These are phyloP conservation scores for Lactarius tabidus DNA, from an alignment of 768 basidiomycete genomes.

Conservation along the genomic window DNA sequence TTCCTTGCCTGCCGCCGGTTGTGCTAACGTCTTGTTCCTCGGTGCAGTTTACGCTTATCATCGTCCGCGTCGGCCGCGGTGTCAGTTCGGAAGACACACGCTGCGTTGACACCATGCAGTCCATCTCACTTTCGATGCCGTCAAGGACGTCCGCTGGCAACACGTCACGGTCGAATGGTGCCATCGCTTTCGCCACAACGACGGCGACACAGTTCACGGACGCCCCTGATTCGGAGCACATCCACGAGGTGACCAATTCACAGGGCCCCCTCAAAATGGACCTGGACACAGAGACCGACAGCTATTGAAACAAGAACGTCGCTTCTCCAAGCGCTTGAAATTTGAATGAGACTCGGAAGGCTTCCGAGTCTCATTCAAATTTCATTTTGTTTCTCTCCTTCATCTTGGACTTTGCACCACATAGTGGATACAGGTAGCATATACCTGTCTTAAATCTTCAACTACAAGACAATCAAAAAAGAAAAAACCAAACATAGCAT, in stretches of 20 bases:
- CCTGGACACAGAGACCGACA: constrained; percentile 7
- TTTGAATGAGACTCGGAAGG: no score
- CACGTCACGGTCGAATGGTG: neutral
- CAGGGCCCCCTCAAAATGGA: constrained; percentile 10
- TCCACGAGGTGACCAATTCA: constrained; percentile 1
- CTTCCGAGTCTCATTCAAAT: neutral
- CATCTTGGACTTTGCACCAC: constrained; percentile 1
- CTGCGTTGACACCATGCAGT: constrained; percentile 1
- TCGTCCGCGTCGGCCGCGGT: constrained; percentile 22
- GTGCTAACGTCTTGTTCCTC: constrained; percentile 7
- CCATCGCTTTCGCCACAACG: constrained; percentile 18
- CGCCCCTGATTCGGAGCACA: neutral
- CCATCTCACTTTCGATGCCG: constrained; percentile 21
- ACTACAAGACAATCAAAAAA: no score
- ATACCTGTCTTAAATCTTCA: neutral
- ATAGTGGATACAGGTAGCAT: constrained; percentile 4
- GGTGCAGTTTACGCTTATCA: constrained; percentile 24
- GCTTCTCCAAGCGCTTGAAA: no score
- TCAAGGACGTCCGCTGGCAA: constrained; percentile 7
- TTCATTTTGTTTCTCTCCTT: neutral
- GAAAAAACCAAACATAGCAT: neutral
- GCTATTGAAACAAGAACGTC: neutral
- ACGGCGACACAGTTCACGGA: constrained; percentile 22
- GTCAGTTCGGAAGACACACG: constrained; percentile 17
- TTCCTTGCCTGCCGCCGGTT: neutral